Evolutionary conservation across 495 filamentous ascomycete species (phyloP).

Genomic region (Neurospora sp.): DNA sequence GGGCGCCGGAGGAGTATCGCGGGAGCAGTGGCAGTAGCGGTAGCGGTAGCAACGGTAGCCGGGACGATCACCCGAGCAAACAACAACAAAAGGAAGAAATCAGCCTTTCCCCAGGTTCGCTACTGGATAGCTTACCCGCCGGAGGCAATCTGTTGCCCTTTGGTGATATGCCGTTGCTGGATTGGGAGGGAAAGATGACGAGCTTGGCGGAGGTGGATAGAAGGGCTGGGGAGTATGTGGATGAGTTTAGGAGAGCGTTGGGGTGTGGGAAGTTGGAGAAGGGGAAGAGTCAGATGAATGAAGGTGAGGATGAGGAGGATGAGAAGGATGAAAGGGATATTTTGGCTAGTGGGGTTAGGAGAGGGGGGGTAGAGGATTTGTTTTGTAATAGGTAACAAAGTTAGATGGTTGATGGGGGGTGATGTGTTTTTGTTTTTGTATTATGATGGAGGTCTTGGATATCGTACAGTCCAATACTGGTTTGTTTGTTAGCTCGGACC

Average conservation of each 20-base stretch:
- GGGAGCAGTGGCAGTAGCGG: not conserved
- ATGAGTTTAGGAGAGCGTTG: conserved; percentile 28
- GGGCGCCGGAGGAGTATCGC: conserved; percentile 57
- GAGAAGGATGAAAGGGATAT: conserved; percentile 21
- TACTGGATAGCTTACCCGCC: conserved; percentile 30
- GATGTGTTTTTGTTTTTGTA: not conserved
- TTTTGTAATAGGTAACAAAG: conserved; percentile 13
- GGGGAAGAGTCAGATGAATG: conserved; percentile 5
- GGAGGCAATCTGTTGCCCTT: conserved; percentile 25
- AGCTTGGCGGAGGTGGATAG: conserved; percentile 23
- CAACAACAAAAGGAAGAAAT: conserved; percentile 10
- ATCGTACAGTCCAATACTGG: no score
- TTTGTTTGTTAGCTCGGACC: no score
- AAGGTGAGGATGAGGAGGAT: conserved; percentile 1
- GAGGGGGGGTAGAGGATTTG: conserved; percentile 10
- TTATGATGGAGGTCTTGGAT: not conserved
- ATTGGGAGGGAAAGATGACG: conserved; percentile 30
- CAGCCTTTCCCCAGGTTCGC: conserved; percentile 15
- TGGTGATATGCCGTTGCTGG: conserved; percentile 28
- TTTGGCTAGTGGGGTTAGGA: conserved; percentile 6
- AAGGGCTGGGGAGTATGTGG: conserved; percentile 28
- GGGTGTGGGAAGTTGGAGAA: conserved; percentile 21
- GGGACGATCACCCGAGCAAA: not conserved
- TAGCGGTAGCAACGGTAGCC: no score
- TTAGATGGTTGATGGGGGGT: not conserved